Evolutionary conservation across 352 stramenopile species (phyloP).

Genomic region (Globisporangium middletonii): DNA sequence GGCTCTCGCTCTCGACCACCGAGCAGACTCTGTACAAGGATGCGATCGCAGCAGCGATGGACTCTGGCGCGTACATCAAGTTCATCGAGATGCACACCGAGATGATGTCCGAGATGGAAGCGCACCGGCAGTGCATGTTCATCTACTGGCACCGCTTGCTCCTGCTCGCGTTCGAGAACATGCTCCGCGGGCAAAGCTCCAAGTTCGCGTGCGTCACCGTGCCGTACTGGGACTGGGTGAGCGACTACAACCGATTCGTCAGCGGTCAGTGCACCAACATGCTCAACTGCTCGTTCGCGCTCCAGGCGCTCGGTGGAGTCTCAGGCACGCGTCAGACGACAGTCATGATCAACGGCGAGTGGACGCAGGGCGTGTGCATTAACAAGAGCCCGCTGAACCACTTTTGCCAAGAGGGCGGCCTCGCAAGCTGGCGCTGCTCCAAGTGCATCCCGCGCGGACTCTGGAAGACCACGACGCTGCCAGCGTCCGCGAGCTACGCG

Average conservation of each 20-base stretch:
- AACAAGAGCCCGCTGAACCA: slow-evolving; percentile 21
- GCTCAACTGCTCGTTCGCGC: slow-evolving; percentile 29
- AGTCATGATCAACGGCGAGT: slow-evolving; percentile 19
- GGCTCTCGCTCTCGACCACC: slow-evolving; percentile 26
- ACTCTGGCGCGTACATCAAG: slow-evolving; percentile 47
- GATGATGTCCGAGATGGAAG: slow-evolving; percentile 40
- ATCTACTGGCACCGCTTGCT: slow-evolving; percentile 77
- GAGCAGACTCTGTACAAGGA: slow-evolving; percentile 47
- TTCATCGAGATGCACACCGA: slow-evolving; percentile 64
- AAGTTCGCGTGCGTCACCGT: slow-evolving; percentile 66
- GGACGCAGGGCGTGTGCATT: slow-evolving; percentile 26
- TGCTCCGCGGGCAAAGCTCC: slow-evolving; percentile 50
- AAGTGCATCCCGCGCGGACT: slow-evolving; percentile 31
- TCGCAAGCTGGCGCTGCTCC: slow-evolving; percentile 21
- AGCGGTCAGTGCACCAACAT: slow-evolving; percentile 38
- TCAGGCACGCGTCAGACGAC: slow-evolving; percentile 8
- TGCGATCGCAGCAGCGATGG: slow-evolving; percentile 41
- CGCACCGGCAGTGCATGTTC: slow-evolving; percentile 68
- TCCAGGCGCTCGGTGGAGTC: slow-evolving; percentile 36
- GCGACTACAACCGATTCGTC: slow-evolving; percentile 28
- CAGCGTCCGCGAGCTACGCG: slow-evolving; percentile 24
- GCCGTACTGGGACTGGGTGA: slow-evolving; percentile 78
- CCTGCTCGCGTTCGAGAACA: slow-evolving; percentile 73
- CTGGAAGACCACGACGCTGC: slow-evolving; percentile 18
- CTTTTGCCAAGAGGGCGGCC: slow-evolving; percentile 37